Evolutionary conservation across 202 grass and related monocot genomes (phyloP), one percentile per base, ranked within the genome.

Genomic region (Zoysia matrella): DNA sequence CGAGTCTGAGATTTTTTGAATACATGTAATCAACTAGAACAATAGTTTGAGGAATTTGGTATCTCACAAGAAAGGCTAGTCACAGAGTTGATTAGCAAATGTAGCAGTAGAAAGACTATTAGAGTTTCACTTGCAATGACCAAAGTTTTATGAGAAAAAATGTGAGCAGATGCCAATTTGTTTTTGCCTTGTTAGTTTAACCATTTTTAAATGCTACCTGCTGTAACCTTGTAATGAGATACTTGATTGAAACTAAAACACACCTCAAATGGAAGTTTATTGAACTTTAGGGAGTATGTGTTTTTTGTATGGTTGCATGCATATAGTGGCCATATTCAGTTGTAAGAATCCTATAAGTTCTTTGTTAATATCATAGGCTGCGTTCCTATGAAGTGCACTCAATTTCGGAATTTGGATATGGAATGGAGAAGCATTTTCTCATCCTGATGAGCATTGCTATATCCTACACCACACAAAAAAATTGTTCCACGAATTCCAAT

Each of bases 221-320:
- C 49, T 41, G 30, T 15, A 15, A 42, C 41, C 30, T 0, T 73
- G 54, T 73, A 12, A 9, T 73, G 40, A 42, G 12, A 12, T 36
- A 54, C 11, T 55, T 52, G 52, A 42, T 73, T 3, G 11, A 73
- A 55, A 55, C 8, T 8, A 8, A 57, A 56, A 36, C 16, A 68
- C 13, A 15, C 52, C 16, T 69, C 15, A 52, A 22, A 15, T 74
- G 15, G 43, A 49, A 39, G 18, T 80, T 70, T n/a, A 16, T 3
- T 80, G 66, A 2, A 41, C 53, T 70, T 80, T 80, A 60, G 9
- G 65, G 66, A 46, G 64, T 54, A 67, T 67, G 7, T 18, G 14
- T 11, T 61, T 39, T 68, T 57, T 69, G 40, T 51, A 46, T 56
- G 64, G 10, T 3, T 47, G 63, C 65, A 14, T 69, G 42, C 5